Conservation (phyloP, 352 stramenopile species). For the Globisporangium irregulare region DNA sequence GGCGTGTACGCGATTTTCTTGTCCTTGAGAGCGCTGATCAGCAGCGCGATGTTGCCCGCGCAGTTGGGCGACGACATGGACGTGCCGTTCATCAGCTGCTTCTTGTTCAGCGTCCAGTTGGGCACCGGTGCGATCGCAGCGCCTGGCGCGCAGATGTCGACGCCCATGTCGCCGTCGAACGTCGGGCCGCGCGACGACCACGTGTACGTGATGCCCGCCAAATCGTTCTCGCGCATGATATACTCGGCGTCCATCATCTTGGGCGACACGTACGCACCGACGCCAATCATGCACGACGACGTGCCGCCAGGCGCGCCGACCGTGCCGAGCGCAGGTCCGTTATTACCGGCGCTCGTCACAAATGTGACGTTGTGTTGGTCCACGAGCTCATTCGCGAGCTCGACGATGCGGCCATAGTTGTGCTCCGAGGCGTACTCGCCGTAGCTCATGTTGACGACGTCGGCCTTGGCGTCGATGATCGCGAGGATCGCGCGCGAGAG, state of each 20-base stretch:
- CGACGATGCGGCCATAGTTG: conserved; percentile 86
- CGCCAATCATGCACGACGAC: conserved; percentile 85
- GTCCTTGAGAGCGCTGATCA: conserved; percentile 91
- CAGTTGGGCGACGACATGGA: conserved; percentile 96
- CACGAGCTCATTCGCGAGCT: conserved; percentile 90
- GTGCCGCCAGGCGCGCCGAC: conserved; percentile 91
- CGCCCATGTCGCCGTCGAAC: conserved; percentile 89
- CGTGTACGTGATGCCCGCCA: conserved; percentile 81
- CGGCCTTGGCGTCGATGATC: conserved; percentile 83
- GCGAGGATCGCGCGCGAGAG: conserved; percentile 90
- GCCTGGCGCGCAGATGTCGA: conserved; percentile 92
- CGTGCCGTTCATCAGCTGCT: conserved; percentile 96
- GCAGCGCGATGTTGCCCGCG: conserved; percentile 90
- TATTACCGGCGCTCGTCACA: conserved; percentile 93
- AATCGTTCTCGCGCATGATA: conserved; percentile 74
- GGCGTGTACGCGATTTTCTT: conserved; percentile 79
- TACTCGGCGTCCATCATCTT: conserved; percentile 94
- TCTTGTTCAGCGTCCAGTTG: conserved; percentile 95
- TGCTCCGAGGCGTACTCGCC: conserved; percentile 90
- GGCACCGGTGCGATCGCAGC: conserved; percentile 93
- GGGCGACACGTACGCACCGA: conserved; percentile 94
- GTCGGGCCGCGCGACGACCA: conserved; percentile 92
- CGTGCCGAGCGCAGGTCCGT: conserved; percentile 93
- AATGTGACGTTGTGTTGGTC: conserved; percentile 93
- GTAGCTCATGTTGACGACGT: conserved; percentile 97